These are phyloP conservation scores for Apiotrichum mycotoxinovorans DNA, from an alignment of 1,284 basidiomycete species.

Conservation along the genomic window DNA sequence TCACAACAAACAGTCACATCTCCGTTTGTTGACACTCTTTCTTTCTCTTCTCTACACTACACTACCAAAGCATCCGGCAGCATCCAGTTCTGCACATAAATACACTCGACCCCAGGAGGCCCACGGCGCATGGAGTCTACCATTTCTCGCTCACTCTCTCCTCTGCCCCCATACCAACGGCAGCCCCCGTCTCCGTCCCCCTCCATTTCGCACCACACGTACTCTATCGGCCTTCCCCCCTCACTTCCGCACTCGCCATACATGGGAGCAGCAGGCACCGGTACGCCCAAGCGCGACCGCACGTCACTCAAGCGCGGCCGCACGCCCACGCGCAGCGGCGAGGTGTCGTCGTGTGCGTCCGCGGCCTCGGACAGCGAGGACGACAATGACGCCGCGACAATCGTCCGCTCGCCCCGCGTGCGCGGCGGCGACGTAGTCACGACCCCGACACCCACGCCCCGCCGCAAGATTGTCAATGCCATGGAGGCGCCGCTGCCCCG, in stretches of 20 bases:
- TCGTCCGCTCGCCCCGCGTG: background rate
- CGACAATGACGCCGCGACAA: background rate
- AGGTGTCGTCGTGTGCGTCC: slow-evolving; percentile 6
- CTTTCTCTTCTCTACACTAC: too few relatives aligned
- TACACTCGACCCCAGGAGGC: background rate
- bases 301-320: slow-evolving; percentile 4
- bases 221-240: slow-evolving; percentile 11
- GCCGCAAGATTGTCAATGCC: slow-evolving; percentile 20
- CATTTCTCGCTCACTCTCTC: background rate
- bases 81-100: background rate
- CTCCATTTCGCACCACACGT: too few relatives aligned
- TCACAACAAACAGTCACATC: too few relatives aligned
- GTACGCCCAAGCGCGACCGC: background rate
- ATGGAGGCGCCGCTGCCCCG: slow-evolving; percentile 13
- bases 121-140: slow-evolving; percentile 2
- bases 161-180: background rate
- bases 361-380: slow-evolving; percentile 5
- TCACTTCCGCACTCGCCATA: slow-evolving; percentile 5
- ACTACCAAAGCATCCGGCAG: too few relatives aligned
- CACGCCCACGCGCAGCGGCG: background rate
- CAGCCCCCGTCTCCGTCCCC: slow-evolving; percentile 7
- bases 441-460: slow-evolving; percentile 6
- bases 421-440: background rate
- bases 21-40: too few relatives aligned
- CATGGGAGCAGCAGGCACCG: slow-evolving; percentile 1